Conservation (phyloP, 2,329 filamentous ascomycete species). For the Westerdykella sp. region DNA sequence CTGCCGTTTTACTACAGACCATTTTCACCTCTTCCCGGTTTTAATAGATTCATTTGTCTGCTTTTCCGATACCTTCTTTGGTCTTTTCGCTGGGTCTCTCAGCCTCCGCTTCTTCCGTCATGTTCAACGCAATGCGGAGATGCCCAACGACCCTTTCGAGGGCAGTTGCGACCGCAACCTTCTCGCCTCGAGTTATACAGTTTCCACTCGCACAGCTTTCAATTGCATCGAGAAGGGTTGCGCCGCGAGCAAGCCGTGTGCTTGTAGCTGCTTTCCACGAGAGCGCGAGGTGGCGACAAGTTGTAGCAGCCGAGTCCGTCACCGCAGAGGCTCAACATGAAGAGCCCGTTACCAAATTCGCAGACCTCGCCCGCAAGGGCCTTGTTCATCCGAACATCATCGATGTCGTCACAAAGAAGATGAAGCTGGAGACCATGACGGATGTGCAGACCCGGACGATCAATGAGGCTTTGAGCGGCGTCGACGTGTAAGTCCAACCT, state of each 20-base stretch:
- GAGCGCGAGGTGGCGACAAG: slow-evolving; percentile 33
- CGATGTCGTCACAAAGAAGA: slow-evolving; percentile 59
- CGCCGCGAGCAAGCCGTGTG: slow-evolving; percentile 15
- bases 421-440: slow-evolving; percentile 82
- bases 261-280: slow-evolving; percentile 36
- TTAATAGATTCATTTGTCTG: slow-evolving; percentile 9
- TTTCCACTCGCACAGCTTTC: slow-evolving; percentile 16
- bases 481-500: slow-evolving; percentile 63
- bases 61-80: slow-evolving; percentile 11
- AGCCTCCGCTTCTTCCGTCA: slow-evolving; percentile 19
- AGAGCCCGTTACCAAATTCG: slow-evolving; percentile 38
- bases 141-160: slow-evolving; percentile 35
- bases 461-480: slow-evolving; percentile 68
- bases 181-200: slow-evolving; percentile 23
- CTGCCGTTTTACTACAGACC: background rate
- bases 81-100: slow-evolving; percentile 8
- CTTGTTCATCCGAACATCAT: slow-evolving; percentile 62
- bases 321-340: slow-evolving; percentile 11
- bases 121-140: slow-evolving; percentile 42
- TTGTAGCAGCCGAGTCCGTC: slow-evolving; percentile 18
- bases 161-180: slow-evolving; percentile 19
- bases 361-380: slow-evolving; percentile 38
- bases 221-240: slow-evolving; percentile 14
- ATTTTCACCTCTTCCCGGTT: slow-evolving; percentile 5
- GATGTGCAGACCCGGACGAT: slow-evolving; percentile 86